Percentiles rank a stretch among this genome's conserved stretches.
These are phyloP conservation scores for Micractinium conductrix DNA, from an alignment of 139 green algal species.

Conservation along the genomic window DNA sequence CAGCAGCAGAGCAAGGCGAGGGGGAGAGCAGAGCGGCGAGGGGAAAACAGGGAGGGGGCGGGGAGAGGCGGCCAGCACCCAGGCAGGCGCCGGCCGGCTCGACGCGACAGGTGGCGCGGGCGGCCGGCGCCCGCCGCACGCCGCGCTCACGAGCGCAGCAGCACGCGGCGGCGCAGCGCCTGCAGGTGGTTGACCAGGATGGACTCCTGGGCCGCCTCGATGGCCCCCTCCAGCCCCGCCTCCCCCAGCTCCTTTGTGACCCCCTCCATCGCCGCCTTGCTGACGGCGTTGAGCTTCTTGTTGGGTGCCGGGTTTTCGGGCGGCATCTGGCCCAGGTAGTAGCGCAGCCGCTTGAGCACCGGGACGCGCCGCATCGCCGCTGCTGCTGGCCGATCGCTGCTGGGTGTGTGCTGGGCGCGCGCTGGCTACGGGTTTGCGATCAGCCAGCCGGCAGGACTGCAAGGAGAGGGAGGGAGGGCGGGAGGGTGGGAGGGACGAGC, in stretches of 20 bases:
- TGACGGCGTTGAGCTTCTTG: constrained; percentile 19
- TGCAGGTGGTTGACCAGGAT: background rate
- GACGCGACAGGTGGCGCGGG: no score
- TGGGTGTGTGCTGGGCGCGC: background rate
- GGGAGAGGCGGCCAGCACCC: no score
- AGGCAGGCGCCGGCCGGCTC: background rate
- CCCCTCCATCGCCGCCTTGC: background rate
- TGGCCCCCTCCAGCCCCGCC: background rate
- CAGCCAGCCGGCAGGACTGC: background rate
- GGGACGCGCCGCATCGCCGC: background rate
- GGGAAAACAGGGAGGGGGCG: background rate
- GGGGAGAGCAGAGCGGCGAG: no score
- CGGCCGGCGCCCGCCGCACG: no score
- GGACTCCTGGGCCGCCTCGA: constrained; percentile 8
- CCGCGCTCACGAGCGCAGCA: background rate
- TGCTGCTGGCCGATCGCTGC: background rate
- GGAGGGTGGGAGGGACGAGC: background rate
- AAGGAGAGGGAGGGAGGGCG: background rate
- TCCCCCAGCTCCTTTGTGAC: background rate
- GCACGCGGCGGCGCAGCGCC: background rate
- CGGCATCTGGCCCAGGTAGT: constrained; percentile 18
- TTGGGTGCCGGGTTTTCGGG: constrained; percentile 10
- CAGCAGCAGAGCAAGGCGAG: no score
- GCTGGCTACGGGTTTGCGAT: no score
- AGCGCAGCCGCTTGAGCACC: constrained; percentile 15